A percentile compares a stretch with the other conserved stretches of the same genome.
phyloP scores from a whole-genome alignment of 176 grass and related monocot genomes.

The Eleusine coracana region DNA sequence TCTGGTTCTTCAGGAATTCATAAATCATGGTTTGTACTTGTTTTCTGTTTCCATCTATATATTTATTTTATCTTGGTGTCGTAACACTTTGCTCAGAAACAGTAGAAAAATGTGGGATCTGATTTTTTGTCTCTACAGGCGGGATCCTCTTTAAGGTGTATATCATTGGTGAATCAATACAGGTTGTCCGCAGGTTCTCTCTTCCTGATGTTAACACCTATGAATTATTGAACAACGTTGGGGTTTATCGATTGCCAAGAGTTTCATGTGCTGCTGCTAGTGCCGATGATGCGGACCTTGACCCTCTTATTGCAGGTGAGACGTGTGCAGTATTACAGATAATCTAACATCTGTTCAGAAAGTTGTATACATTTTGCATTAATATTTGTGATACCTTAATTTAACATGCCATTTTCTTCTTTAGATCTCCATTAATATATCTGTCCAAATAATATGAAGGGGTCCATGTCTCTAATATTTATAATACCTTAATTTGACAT shows the following conservation, averaged over 20 bases:
- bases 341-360: background rate
- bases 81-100: background rate
- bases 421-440: background rate
- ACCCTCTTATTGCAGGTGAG: slow-evolving; percentile 69
- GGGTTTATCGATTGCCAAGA: slow-evolving; percentile 67
- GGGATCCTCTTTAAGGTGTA: slow-evolving; percentile 89
- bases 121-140: slow-evolving; percentile 46
- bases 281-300: slow-evolving; percentile 70
- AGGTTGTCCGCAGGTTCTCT: slow-evolving; percentile 70
- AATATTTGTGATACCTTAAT: slow-evolving; percentile 8
- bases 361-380: background rate
- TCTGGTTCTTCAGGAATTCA: slow-evolving; percentile 81
- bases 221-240: slow-evolving; percentile 52
- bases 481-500: background rate
- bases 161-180: slow-evolving; percentile 70
- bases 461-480: background rate
- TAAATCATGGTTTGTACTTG: slow-evolving; percentile 63
- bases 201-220: slow-evolving; percentile 67
- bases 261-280: slow-evolving; percentile 81
- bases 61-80: background rate
- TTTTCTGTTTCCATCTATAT: slow-evolving; percentile 14
- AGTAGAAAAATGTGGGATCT: slow-evolving; percentile 30
- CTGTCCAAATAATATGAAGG: slow-evolving; percentile 3
- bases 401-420: background rate
- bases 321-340: slow-evolving; percentile 5